A percentile compares a stretch with the other conserved stretches of the same genome.
These are phyloP conservation scores for Mycosphaerella arachidis DNA, from an alignment of 2,329 filamentous ascomycete genomes.

Conservation along the genomic window DNA sequence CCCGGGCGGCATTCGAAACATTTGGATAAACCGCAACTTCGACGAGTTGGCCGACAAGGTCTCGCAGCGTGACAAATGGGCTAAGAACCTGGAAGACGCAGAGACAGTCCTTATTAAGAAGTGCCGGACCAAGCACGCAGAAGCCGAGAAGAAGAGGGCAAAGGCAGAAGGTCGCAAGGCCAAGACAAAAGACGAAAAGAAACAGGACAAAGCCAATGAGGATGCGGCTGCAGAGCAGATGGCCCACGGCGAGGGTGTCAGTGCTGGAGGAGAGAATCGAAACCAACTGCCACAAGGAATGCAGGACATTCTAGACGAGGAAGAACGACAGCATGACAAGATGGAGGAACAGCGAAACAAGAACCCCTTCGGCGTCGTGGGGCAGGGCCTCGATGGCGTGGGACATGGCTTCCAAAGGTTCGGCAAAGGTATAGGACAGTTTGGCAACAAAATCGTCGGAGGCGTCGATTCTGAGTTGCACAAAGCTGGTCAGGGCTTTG, in stretches of 20 bases:
- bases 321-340: conserved; percentile 19
- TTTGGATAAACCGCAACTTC: conserved; percentile 93
- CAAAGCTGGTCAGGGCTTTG: conserved; percentile 19
- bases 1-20: conserved; percentile 87
- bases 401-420: conserved; percentile 22
- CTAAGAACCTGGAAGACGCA: conserved; percentile 68
- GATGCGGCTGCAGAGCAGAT: conserved; percentile 30
- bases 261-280: conserved; percentile 27
- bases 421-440: conserved; percentile 32
- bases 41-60: conserved; percentile 82
- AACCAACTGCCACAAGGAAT: conserved; percentile 27
- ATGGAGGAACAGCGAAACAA: conserved; percentile 9
- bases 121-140: conserved; percentile 74
- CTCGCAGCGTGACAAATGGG: conserved; percentile 65
- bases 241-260: conserved; percentile 30
- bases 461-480: conserved; percentile 34
- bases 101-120: conserved; percentile 78
- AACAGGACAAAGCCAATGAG: conserved; percentile 21
- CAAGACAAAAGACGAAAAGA: conserved; percentile 53
- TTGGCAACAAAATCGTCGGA: conserved; percentile 38
- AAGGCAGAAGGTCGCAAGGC: conserved; percentile 44
- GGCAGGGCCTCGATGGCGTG: conserved; percentile 20
- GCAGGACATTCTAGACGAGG: conserved; percentile 29
- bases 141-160: conserved; percentile 51
- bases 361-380: conserved; percentile 19